Evolutionary conservation across 179 eudicot genomes (phyloP).

Genomic region (Nepenthes alata): DNA sequence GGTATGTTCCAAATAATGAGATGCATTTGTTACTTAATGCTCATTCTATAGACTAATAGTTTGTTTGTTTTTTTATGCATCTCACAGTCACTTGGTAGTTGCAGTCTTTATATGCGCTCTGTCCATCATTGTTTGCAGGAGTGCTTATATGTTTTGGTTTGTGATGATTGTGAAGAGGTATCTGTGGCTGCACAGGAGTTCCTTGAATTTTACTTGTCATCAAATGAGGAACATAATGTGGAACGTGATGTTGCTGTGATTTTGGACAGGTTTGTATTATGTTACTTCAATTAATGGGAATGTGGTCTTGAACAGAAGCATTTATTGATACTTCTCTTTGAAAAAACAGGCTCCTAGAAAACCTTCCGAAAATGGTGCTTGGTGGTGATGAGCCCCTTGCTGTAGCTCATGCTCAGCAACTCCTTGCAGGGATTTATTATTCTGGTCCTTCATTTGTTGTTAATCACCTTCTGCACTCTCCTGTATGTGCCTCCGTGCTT

Average conservation of each 20-base stretch:
- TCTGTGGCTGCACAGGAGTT: constrained; percentile 60
- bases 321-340: neutral
- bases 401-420: constrained; percentile 60
- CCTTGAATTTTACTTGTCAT: constrained; percentile 40
- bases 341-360: constrained; percentile 63
- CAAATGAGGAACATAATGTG: constrained; percentile 31
- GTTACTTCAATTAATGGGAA: constrained; percentile 1
- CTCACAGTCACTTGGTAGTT: neutral
- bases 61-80: neutral
- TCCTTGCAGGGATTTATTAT: constrained; percentile 69
- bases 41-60: too few species aligned
- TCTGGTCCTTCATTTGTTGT: constrained; percentile 79
- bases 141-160: constrained; percentile 65
- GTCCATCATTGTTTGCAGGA: constrained; percentile 40
- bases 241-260: constrained; percentile 53
- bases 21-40: too few species aligned
- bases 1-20: too few species aligned
- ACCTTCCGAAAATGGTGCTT: constrained; percentile 71
- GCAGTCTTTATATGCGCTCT: neutral
- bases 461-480: constrained; percentile 59
- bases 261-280: constrained; percentile 50
- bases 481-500: constrained; percentile 42
- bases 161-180: constrained; percentile 73
- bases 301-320: constrained; percentile 3
- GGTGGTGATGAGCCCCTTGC: constrained; percentile 72